Evolutionary conservation across 73 alveolate species (phyloP).

Genomic region (Stentor coeruleus): DNA sequence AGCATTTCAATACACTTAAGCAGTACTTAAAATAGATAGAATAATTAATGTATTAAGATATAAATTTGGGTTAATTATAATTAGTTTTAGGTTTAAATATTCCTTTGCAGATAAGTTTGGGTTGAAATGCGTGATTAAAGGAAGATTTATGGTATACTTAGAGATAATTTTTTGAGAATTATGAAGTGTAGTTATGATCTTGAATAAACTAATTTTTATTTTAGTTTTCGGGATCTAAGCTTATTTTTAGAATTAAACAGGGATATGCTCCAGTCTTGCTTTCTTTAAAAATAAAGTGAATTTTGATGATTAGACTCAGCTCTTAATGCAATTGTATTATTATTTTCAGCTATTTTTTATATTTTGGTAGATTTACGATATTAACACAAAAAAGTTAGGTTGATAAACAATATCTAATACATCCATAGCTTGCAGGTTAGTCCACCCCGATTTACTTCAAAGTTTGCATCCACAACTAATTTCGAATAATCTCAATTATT

Average conservation of each 20-base stretch:
- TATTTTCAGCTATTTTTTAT: conserved; percentile 93
- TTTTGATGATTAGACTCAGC: conserved; percentile 90
- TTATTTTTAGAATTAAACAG: conserved; percentile 92
- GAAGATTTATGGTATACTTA: conserved; percentile 89
- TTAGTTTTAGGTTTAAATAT: conserved; percentile 97
- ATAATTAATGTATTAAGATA: no score
- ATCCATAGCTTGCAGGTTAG: conserved; percentile 99
- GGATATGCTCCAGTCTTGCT: conserved; percentile 81
- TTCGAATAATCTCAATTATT: conserved; percentile 94
- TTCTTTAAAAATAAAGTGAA: conserved; percentile 86
- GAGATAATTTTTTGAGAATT: conserved; percentile 66
- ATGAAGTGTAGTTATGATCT: conserved; percentile 92
- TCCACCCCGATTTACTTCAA: conserved; percentile 94
- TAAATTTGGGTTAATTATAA: conserved; percentile 66
- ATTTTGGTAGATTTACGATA: conserved; percentile 91
- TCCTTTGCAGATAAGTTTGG: conserved; percentile 89
- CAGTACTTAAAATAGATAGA: no score
- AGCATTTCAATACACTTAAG: no score
- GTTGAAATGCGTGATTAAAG: conserved; percentile 89
- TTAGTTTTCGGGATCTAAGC: conserved; percentile 94
- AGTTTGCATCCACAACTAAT: conserved; percentile 91
- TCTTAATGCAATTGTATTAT: conserved; percentile 87
- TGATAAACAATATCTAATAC: conserved; percentile 97
- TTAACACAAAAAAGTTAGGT: conserved; percentile 79
- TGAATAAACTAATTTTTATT: no score